Conservation (phyloP, 176 grass and related monocot species). For the Thalia dealbata region DNA sequence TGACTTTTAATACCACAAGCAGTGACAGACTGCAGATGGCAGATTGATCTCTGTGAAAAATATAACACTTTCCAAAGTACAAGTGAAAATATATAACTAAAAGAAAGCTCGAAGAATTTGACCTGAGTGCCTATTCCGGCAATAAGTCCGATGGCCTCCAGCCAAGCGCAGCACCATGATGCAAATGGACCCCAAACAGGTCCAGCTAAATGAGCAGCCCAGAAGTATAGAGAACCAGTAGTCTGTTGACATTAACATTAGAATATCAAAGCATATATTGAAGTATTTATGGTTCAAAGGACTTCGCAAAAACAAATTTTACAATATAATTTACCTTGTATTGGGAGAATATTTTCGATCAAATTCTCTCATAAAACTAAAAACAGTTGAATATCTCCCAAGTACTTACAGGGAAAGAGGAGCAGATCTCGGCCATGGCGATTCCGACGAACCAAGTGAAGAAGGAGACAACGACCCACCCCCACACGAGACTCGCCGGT, state of each 20-base stretch:
- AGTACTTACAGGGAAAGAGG: slow-evolving; percentile 73
- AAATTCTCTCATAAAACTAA: not conserved
- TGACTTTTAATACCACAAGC: too few species aligned
- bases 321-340: too few species aligned
- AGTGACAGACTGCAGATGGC: too few species aligned
- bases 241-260: slow-evolving; percentile 42
- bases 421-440: slow-evolving; percentile 99
- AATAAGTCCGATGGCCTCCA: slow-evolving; percentile 90
- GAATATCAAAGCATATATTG: not conserved
- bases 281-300: too few species aligned
- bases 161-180: slow-evolving; percentile 98
- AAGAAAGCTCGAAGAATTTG: not conserved
- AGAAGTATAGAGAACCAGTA: slow-evolving; percentile 91
- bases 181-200: slow-evolving; percentile 90
- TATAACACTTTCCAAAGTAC: too few species aligned
- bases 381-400: not conserved
- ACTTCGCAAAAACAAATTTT: too few species aligned
- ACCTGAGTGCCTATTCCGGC: slow-evolving; percentile 98
- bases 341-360: not conserved
- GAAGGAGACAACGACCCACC: slow-evolving; percentile 96
- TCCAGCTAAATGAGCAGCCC: slow-evolving; percentile 93
- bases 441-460: slow-evolving; percentile 99
- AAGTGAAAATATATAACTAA: too few species aligned
- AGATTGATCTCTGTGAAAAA: too few species aligned
- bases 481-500: slow-evolving; percentile 83